A percentile compares a stretch with the other conserved stretches of the same genome.
Conservation (phyloP, 164 flowering plant species). For the Buxus sempervirens region DNA sequence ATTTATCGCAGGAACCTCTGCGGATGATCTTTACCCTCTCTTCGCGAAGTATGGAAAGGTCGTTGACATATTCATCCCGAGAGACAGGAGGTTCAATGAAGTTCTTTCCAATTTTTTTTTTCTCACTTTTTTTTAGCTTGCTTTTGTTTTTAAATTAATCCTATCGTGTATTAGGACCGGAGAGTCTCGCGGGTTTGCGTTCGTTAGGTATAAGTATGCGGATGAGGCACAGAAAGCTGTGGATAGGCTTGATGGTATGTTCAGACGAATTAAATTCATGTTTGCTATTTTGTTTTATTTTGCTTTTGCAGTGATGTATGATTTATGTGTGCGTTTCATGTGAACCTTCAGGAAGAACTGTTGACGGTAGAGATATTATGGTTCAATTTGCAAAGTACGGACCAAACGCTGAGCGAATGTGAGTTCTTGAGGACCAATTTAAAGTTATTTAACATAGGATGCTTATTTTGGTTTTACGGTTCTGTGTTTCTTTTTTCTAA, state of each 20-base stretch:
- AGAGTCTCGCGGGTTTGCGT: constrained; percentile 77
- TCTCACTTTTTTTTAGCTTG: not conserved
- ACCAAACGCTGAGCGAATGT: constrained; percentile 73
- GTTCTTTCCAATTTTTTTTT: not conserved
- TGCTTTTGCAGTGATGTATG: too few relatives aligned
- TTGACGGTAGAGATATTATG: constrained; percentile 73
- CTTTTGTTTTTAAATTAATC: not conserved
- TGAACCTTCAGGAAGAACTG: constrained; percentile 43
- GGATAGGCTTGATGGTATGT: constrained; percentile 65
- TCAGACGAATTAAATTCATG: not conserved
- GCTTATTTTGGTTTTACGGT: too few relatives aligned
- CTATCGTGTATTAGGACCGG: constrained; percentile 47
- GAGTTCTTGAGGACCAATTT: too few relatives aligned
- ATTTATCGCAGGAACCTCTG: constrained; percentile 62
- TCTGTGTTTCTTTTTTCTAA: too few relatives aligned
- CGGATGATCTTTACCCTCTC: constrained; percentile 88
- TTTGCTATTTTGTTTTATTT: not conserved
- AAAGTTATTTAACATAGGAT: too few relatives aligned
- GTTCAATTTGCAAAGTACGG: constrained; percentile 84
- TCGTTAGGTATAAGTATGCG: constrained; percentile 68
- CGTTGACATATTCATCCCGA: constrained; percentile 91
- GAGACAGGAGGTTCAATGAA: constrained; percentile 56
- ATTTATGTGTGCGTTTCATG: not conserved
- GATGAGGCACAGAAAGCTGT: constrained; percentile 78
- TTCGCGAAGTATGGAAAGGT: constrained; percentile 94